phyloP scores from a whole-genome alignment of 2,329 filamentous ascomycete genomes.

The Scedosporium minutisporum region DNA sequence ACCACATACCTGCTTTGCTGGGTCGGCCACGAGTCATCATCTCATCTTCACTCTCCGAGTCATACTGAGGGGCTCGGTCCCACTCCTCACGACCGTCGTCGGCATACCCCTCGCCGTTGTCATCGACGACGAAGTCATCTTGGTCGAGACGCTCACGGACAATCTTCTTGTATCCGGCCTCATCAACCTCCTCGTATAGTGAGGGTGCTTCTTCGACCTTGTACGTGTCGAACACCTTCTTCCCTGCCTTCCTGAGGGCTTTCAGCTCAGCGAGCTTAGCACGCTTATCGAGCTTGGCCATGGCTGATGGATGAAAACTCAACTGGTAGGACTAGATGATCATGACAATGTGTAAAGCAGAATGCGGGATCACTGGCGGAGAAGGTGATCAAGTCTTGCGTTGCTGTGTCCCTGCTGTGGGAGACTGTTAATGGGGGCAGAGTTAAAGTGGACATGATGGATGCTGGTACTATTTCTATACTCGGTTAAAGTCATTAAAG shows the following conservation, averaged over 20 bases:
- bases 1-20: slow-evolving; percentile 38
- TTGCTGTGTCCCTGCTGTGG: not conserved
- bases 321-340: not conserved
- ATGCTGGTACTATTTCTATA: not conserved
- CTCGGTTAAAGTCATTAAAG: slow-evolving; percentile 1
- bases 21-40: slow-evolving; percentile 32
- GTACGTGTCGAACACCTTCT: slow-evolving; percentile 82
- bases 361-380: not conserved
- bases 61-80: slow-evolving; percentile 61
- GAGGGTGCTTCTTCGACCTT: slow-evolving; percentile 74
- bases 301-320: not conserved
- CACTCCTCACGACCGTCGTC: slow-evolving; percentile 95
- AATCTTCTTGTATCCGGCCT: slow-evolving; percentile 94
- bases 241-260: slow-evolving; percentile 77
- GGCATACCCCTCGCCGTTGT: slow-evolving; percentile 93
- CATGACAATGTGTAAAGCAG: slow-evolving; percentile 3
- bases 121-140: slow-evolving; percentile 97
- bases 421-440: not conserved
- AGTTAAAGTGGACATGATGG: slow-evolving; percentile 1
- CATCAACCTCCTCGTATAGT: slow-evolving; percentile 92
- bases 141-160: slow-evolving; percentile 80
- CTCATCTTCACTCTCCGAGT: slow-evolving; percentile 70
- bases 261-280: slow-evolving; percentile 66
- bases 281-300: slow-evolving; percentile 18
- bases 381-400: not conserved